These are phyloP conservation scores for Globisporangium splendens DNA, from an alignment of 352 stramenopile genomes.

Conservation along the genomic window DNA sequence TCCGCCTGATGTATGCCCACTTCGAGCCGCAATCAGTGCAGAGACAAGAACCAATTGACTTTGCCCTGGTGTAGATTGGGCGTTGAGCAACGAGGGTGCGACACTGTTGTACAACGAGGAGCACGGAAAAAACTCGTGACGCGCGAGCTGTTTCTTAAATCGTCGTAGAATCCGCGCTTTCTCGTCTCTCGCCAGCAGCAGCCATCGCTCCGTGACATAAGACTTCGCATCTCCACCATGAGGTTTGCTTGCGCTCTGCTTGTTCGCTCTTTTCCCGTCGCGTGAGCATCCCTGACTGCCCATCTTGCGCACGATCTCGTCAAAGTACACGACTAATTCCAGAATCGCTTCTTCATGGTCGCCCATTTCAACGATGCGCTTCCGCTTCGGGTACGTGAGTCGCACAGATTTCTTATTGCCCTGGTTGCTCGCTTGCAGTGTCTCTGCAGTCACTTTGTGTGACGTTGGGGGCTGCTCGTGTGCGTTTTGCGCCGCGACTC, in stretches of 20 bases:
- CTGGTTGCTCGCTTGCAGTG: not conserved
- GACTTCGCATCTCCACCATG: no score
- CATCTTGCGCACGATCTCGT: slow-evolving; percentile 13
- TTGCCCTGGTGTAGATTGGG: not conserved
- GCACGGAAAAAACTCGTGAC: slow-evolving; percentile 18
- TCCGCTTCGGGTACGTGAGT: slow-evolving; percentile 8
- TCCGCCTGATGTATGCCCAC: not conserved
- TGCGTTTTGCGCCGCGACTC: not conserved
- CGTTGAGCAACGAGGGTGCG: not conserved
- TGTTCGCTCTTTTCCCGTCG: not conserved
- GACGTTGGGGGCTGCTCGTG: slow-evolving; percentile 1
- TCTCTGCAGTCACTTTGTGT: not conserved
- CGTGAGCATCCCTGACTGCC: not conserved
- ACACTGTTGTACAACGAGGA: not conserved
- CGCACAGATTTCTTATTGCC: not conserved
- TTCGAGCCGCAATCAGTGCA: slow-evolving; percentile 2
- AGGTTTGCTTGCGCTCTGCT: not conserved
- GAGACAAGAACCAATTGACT: slow-evolving; percentile 2
- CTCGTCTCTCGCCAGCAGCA: slow-evolving; percentile 11
- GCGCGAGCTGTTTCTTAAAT: slow-evolving; percentile 16
- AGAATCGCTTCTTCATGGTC: slow-evolving; percentile 39
- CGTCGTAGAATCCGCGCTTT: slow-evolving; percentile 10
- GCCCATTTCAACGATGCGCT: slow-evolving; percentile 37
- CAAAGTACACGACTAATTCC: slow-evolving; percentile 35
- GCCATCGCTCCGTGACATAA: slow-evolving; percentile 11